Evolutionary conservation across 352 stramenopile species (phyloP), one percentile per base, ranked within the genome.

Genomic region (Halophytophthora polymorphica): DNA sequence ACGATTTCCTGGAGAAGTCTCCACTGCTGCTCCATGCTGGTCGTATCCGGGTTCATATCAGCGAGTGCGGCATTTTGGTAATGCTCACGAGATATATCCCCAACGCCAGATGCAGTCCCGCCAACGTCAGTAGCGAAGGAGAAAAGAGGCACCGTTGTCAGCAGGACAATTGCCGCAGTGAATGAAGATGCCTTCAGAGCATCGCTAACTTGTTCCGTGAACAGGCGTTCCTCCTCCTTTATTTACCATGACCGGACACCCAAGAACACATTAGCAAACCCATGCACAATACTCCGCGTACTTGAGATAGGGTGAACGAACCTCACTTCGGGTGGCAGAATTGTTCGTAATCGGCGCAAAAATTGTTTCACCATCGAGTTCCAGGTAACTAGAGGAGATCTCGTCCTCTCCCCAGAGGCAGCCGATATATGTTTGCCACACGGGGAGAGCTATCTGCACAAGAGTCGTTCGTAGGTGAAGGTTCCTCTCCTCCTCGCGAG

Each of bases 1-100:
- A 73, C 46, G 19, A 76, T 34, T 17, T 57, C 42, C 50, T 73
- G 45, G 31, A 73, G 11, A 1, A 66, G 7, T 29, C 22, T 45
- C 63, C 60, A 63, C 7, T 46, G 52, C 8, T 18, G 45, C 13
- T 60, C 37, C 33, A 41, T 37, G 17, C 8, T 53, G 33, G 12
- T 45, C 13, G 18, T 22, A n/a, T 14, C 4, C 15, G 15, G 18
- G 2, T 42, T 48, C n/a, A 3, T 31, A 11, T 17, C 35, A 3
- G 25, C 8, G 25, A 8, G 8, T 31, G 25, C 25, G 25, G 25
- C 8, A 8, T 8, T 8, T 8, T 31, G 25, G 25, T 31, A 31
- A 31, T 31, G 4, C 8, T 31, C 25, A 31, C n/a, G n/a, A n/a
- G n/a, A n/a, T n/a, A n/a, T n/a, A n/a, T n/a, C n/a, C n/a, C n/a